Evolutionary conservation across 768 basidiomycete genomes (phyloP).

Genomic region (Pluteus cervinus): DNA sequence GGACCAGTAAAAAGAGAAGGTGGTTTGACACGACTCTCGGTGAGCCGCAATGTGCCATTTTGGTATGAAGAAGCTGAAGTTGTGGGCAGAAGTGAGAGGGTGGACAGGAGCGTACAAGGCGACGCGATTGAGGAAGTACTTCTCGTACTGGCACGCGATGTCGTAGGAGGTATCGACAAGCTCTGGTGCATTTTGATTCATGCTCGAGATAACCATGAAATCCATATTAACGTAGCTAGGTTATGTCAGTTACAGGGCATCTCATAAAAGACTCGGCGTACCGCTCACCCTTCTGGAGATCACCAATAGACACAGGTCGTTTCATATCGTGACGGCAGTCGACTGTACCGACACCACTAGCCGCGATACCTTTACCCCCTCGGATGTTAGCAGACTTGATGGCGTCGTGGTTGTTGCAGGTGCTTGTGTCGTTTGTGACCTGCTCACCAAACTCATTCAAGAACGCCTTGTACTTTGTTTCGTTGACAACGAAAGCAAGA

Average conservation of each 20-base stretch:
- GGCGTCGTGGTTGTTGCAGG: conserved; percentile 10
- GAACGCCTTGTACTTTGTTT: conserved; percentile 1
- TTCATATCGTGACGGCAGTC: conserved; percentile 18
- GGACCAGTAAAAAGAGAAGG: conserved; percentile 22
- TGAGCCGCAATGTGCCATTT: conserved; percentile 28
- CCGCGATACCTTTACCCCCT: conserved; percentile 11
- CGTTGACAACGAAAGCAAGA: conserved; percentile 3
- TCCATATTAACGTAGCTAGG: conserved; percentile 17
- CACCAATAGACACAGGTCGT: conserved; percentile 7
- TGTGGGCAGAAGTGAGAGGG: not conserved
- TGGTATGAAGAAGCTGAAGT: conserved; percentile 10
- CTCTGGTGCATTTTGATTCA: conserved; percentile 8
- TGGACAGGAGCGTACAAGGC: conserved; percentile 5
- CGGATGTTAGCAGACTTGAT: conserved; percentile 4
- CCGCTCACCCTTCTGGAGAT: conserved; percentile 11
- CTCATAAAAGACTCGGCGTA: not conserved
- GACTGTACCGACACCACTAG: conserved; percentile 14
- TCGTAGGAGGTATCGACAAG: conserved; percentile 18
- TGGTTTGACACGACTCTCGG: conserved; percentile 14
- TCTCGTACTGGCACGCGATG: conserved; percentile 21
- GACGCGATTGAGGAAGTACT: conserved; percentile 13
- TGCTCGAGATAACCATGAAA: conserved; percentile 16
- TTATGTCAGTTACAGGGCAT: not conserved
- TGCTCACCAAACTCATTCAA: conserved; percentile 1
- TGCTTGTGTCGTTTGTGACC: not conserved